Evolutionary conservation across 2,329 filamentous ascomycete genomes (phyloP), one percentile per base, ranked within the genome.

Genomic region (Paracoccidioides lutzii): DNA sequence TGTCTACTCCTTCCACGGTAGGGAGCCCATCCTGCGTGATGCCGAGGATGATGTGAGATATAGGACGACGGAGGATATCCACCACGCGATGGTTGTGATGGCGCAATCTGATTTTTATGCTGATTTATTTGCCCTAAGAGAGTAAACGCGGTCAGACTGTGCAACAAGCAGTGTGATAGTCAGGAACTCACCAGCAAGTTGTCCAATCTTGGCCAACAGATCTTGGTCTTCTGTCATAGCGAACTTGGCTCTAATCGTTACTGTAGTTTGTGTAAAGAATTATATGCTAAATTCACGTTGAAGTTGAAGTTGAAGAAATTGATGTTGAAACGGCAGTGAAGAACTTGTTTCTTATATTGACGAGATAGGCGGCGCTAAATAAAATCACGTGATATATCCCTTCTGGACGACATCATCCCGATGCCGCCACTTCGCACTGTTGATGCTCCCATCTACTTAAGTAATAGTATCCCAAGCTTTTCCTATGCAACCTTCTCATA

Each of bases 41-140:
- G 54, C 57, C 58, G 5, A 53, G 58, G 30, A 33, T 58, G 55
- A 53, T 63, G 33, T 5, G 65, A 59, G 30, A 51, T 53, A 50
- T 63, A 62, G 22, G 67, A 58, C 32, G 67, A 64, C 32, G 67
- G 63, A 45, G 56, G 61, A 32, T 63, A 60, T 40, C 64, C 63
- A 35, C 62, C 61, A 45, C 55, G 59, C 10, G 63, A 62, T 1
- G 64, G 40, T 28, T 46, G 33, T 40, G 53, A 2, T 14, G 53
- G 40, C 5, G 56, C 54, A 5, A 54, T 56, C 58, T 84, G 79
- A 60, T 80, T 87, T 69, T 87, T 90, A 73, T 87, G 84, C 53
- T 83, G 81, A 67, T 90, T 90, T 67, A 93, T 91, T 71, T 87
- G 84, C 62, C 85, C 86, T 89, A 60, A 8, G 42, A 45, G 45